Evolutionary conservation across 2,329 filamentous ascomycete species (phyloP).

Genomic region (Ophioceras dolichostomum): DNA sequence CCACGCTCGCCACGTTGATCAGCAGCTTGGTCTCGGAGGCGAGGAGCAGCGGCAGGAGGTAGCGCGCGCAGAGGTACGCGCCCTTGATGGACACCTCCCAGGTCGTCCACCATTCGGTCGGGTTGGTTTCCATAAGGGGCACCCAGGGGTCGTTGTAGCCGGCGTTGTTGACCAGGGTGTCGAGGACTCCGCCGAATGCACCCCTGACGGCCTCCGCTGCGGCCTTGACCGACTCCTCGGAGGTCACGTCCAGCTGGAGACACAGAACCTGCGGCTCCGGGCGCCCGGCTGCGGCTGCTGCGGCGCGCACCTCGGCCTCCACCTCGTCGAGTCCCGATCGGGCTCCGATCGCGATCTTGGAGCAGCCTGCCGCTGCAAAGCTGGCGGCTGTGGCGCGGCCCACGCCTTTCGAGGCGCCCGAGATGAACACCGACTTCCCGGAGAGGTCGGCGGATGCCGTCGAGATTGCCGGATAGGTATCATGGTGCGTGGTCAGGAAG

Average conservation of each 20-base stretch:
- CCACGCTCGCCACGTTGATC: slow-evolving; percentile 26
- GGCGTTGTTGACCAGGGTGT: slow-evolving; percentile 27
- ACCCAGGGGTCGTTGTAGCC: slow-evolving; percentile 23
- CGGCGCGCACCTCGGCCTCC: slow-evolving; percentile 21
- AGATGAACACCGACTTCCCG: slow-evolving; percentile 24
- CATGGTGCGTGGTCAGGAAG: background rate
- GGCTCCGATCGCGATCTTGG: slow-evolving; percentile 35
- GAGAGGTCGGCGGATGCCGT: background rate
- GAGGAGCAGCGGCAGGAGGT: slow-evolving; percentile 35
- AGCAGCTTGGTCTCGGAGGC: slow-evolving; percentile 21
- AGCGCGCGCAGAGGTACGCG: slow-evolving; percentile 26
- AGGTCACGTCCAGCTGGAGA: slow-evolving; percentile 21
- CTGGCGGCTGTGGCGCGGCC: slow-evolving; percentile 39
- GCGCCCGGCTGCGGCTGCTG: slow-evolving; percentile 14
- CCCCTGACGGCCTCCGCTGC: slow-evolving; percentile 18
- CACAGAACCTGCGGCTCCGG: slow-evolving; percentile 14
- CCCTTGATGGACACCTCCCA: slow-evolving; percentile 40
- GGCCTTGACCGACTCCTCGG: slow-evolving; percentile 18
- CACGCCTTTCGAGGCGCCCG: slow-evolving; percentile 41
- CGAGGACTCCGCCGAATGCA: slow-evolving; percentile 18
- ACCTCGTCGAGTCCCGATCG: slow-evolving; percentile 32
- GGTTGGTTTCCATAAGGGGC: slow-evolving; percentile 22
- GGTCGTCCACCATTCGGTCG: slow-evolving; percentile 30
- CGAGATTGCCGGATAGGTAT: background rate
- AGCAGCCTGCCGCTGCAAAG: slow-evolving; percentile 20